A percentile compares a stretch with the other conserved stretches of the same genome.
Conservation (phyloP, 1,139 yeast species). For the Arxiozyma slooffiae region DNA sequence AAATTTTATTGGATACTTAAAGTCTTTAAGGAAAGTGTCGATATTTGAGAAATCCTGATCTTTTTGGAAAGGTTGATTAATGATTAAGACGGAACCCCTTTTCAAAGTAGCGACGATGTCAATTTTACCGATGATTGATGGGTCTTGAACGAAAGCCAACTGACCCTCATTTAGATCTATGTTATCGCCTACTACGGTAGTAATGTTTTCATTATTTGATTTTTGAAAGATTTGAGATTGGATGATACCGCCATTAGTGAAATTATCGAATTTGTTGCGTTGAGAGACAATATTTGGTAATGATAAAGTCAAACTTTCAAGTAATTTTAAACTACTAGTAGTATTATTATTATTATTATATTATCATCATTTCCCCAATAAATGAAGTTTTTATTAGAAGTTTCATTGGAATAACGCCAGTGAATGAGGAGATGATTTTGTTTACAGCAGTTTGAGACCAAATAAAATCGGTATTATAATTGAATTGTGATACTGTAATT, state of each 20-base stretch:
- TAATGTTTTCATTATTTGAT: neutral
- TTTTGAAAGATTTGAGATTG: constrained; percentile 70
- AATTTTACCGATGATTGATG: constrained; percentile 42
- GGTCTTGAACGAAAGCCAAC: constrained; percentile 54
- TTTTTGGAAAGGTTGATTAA: constrained; percentile 16
- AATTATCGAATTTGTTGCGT: constrained; percentile 63
- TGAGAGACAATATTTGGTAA: constrained; percentile 44
- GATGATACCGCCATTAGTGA: constrained; percentile 63
- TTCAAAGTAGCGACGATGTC: constrained; percentile 55
- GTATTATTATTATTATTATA: too few species aligned
- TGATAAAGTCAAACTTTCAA: constrained; percentile 64
- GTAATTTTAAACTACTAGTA: constrained; percentile 51
- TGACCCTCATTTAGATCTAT: constrained; percentile 47
- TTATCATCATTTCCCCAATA: constrained; percentile 70
- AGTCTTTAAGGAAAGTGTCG: constrained; percentile 38
- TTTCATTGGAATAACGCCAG: constrained; percentile 27
- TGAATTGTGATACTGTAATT: constrained; percentile 42
- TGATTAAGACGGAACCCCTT: constrained; percentile 45
- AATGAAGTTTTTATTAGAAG: constrained; percentile 19
- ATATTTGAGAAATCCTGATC: constrained; percentile 25
- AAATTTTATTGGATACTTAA: constrained; percentile 40
- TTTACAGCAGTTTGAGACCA: constrained; percentile 52
- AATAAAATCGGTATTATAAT: constrained; percentile 41
- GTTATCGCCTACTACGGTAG: constrained; percentile 25
- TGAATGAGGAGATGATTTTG: constrained; percentile 40